These are phyloP conservation scores for Tulasnella sp. DNA, from an alignment of 768 basidiomycete genomes.

Conservation along the genomic window DNA sequence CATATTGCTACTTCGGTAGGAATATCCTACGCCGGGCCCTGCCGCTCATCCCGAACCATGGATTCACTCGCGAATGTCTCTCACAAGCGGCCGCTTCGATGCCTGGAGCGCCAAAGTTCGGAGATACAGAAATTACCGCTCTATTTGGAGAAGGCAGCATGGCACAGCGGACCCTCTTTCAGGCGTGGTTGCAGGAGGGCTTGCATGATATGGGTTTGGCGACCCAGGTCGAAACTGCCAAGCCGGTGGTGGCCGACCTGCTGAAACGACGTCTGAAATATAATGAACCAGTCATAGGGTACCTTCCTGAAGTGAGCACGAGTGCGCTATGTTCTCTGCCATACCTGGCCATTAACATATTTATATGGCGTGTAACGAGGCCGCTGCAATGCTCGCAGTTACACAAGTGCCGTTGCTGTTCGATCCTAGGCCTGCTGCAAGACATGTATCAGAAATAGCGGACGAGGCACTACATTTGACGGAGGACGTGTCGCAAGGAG, in stretches of 20 bases:
- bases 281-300: conserved; percentile 54
- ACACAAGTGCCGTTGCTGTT: conserved; percentile 39
- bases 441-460: conserved; percentile 51
- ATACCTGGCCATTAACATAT: too few species aligned
- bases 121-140: conserved; percentile 57
- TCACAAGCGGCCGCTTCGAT: conserved; percentile 51
- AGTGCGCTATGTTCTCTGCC: neutral
- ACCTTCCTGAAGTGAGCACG: conserved; percentile 57
- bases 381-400: conserved; percentile 56
- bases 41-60: conserved; percentile 52
- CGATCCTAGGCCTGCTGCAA: conserved; percentile 49
- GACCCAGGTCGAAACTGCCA: neutral
- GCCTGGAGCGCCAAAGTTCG: conserved; percentile 41
- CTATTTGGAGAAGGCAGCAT: conserved; percentile 62
- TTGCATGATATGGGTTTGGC: conserved; percentile 36
- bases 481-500: conserved; percentile 46
- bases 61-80: conserved; percentile 63
- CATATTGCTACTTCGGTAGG: too few species aligned
- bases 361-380: conserved; percentile 40
- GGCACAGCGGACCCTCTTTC: conserved; percentile 51
- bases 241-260: conserved; percentile 19
- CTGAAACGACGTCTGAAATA: conserved; percentile 45
- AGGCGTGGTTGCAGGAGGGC: conserved; percentile 67
- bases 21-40: conserved; percentile 42
- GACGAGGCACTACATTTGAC: conserved; percentile 56